phyloP scores from a whole-genome alignment of 2,329 filamentous ascomycete genomes.

The Didymella pomorum region DNA sequence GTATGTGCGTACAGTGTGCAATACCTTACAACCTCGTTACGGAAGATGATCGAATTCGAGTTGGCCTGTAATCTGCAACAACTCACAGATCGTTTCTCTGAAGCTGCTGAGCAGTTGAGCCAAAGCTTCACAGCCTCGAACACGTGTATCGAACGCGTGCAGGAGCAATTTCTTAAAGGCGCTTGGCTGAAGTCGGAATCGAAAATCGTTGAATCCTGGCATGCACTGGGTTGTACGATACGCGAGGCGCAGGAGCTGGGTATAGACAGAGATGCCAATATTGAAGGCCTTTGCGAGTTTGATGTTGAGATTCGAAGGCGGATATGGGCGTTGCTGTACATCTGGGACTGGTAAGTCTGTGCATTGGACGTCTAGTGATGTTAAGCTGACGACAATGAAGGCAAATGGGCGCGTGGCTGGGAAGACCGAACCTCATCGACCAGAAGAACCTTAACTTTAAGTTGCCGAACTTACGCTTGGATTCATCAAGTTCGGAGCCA shows the following conservation, averaged over 20 bases:
- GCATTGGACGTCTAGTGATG: too few relatives aligned
- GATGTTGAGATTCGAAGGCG: conserved; percentile 58
- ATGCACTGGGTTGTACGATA: conserved; percentile 55
- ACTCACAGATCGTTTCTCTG: conserved; percentile 54
- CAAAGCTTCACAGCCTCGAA: conserved; percentile 54
- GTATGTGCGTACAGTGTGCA: conserved; percentile 58
- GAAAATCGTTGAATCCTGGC: conserved; percentile 60
- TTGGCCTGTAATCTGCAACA: conserved; percentile 51
- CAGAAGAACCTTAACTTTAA: conserved; percentile 51
- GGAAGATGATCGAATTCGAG: conserved; percentile 56
- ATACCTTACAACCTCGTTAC: conserved; percentile 50
- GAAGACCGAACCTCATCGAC: conserved; percentile 56
- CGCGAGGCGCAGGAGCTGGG: conserved; percentile 60
- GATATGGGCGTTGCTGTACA: conserved; percentile 57
- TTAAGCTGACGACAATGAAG: too few relatives aligned
- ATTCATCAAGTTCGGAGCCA: conserved; percentile 42
- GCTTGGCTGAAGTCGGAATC: conserved; percentile 59
- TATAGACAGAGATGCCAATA: conserved; percentile 53
- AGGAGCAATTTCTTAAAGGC: conserved; percentile 59
- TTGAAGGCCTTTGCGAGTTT: conserved; percentile 53
- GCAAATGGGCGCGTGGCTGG: conserved; percentile 56
- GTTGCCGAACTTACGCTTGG: conserved; percentile 53
- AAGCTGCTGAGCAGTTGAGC: conserved; percentile 55
- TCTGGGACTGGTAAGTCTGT: conserved; percentile 58
- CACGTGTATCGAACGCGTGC: conserved; percentile 57